Base-by-base conservation (phyloP, 2,329 filamentous ascomycete genomes). In the Fusarium staphyleae region DNA sequence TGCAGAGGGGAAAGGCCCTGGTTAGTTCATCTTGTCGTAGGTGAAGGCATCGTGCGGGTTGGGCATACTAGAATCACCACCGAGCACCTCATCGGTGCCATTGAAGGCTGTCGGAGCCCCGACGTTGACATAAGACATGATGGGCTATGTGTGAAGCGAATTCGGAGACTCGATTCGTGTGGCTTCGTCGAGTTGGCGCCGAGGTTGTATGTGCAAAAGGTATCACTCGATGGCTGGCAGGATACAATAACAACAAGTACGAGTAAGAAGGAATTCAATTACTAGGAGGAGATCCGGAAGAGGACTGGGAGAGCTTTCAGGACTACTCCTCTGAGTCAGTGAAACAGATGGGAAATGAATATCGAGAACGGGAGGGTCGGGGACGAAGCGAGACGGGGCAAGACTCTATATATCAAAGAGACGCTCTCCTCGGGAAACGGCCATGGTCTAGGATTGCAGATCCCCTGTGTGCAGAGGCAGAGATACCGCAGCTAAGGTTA, bases 51-150 rank as follows among this genome's bases (percentile, higher is more conserved):
- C n/a, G 22, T 24, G 4, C 22, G 22, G 22, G 22, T 24, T 41
- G 19, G 46, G 70, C 89, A 71, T 83, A 93, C 90, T 82, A 64
- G 90, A 90, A 78, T 96, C 84, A 71, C 91, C 91, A 66, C 91
- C 91, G 51, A 84, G 79, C 57, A 81, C 79, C 30, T 76, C 60
- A 69, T 90, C 74, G 48, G 85, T 87, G 71, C 84, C 85, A 76
- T 88, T 88, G 75, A 87, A 88, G 53, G 69, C 71, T 61, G 79
- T 69, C 32, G 86, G 85, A 37, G 84, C 71, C 48, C 86, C 85
- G 62, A 82, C 74, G 74, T 82, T 82, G 46, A 79, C 74, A 71
- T 87, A 86, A 55, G 83, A 85, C 83, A 86, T 86, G 70, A 33
- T 70, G 60, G 55, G 56, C 48, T 50, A 33, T 30, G 3, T 52